These are phyloP conservation scores for Entonaema liquescens DNA, from an alignment of 495 filamentous ascomycete genomes.

Conservation along the genomic window DNA sequence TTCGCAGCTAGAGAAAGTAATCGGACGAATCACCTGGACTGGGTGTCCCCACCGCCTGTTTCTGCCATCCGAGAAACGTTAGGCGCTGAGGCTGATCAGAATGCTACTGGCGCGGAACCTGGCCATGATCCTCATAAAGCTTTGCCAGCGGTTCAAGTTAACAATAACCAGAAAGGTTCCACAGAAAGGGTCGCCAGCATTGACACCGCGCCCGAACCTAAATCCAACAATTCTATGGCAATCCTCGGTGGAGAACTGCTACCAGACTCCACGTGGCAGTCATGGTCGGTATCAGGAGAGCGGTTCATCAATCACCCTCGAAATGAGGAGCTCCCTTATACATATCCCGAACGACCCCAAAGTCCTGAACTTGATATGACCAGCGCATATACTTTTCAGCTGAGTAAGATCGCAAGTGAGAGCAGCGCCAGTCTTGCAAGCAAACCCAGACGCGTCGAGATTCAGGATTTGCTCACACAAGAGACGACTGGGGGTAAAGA, in stretches of 20 bases:
- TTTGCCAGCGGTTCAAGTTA: neutral
- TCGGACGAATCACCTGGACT: slow-evolving; percentile 15
- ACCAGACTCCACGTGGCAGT: slow-evolving; percentile 28
- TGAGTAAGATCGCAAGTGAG: slow-evolving; percentile 45
- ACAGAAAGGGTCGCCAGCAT: neutral
- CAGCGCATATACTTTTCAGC: slow-evolving; percentile 50
- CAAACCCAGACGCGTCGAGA: slow-evolving; percentile 31
- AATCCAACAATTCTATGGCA: neutral
- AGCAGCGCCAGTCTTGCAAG: slow-evolving; percentile 3
- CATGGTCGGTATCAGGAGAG: slow-evolving; percentile 38
- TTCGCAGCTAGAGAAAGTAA: slow-evolving; percentile 54
- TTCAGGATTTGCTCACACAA: slow-evolving; percentile 37
- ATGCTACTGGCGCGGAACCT: neutral
- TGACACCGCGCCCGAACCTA: neutral
- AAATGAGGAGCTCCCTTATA: slow-evolving; percentile 19
- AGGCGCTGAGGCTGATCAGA: neutral
- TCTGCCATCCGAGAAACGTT: slow-evolving; percentile 35
- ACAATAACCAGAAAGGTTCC: neutral
- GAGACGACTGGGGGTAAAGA: slow-evolving; percentile 16
- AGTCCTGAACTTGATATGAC: slow-evolving; percentile 51
- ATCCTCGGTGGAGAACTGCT: slow-evolving; percentile 16
- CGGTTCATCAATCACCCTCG: slow-evolving; percentile 44
- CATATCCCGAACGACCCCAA: slow-evolving; percentile 8
- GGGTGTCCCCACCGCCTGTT: slow-evolving; percentile 10
- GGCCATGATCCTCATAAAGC: neutral